Base-by-base conservation (phyloP, 2,329 filamentous ascomycete species). In the Phyllosticta ampelicida region DNA sequence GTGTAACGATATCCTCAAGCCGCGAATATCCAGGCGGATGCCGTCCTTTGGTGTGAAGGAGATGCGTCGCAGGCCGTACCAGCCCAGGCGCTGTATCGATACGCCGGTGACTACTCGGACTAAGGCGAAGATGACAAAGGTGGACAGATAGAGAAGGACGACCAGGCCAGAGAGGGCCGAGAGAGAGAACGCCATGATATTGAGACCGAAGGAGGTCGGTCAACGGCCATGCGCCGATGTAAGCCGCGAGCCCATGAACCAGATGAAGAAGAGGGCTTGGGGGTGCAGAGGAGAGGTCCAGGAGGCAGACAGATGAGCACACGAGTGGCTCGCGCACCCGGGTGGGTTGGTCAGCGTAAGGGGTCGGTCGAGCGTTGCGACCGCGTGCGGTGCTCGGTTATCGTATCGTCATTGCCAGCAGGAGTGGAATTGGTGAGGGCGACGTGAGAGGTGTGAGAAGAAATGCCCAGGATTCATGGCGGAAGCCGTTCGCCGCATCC, bases 31-130 rank as follows among this genome's bases (percentile, higher is more conserved):
- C 71, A 99, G 84, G 66, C 87, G 87, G 67, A 96, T 77, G 65
- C 94, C 94, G 81, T 96, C 90, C 72, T 82, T 86, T 26, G 90
- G 90, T 13, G 89, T 89, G 72, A 95, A 97, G 60, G 90, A 87
- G 62, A 99, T 86, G 65, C 92, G 87, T 63, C 92, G 86, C 64
- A 99, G 79, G 36, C 94, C 96, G 64, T 95, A 85, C 71, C 95
- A 95, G 62, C 94, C 94, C 65, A 99, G 83, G 65, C 94, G 85
- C 74, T 99, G 95, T 63, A 99, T 96, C 5, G 94, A 99, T 59
- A 99, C 79, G 61, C 94, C 94, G 36, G 92, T 97, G 61, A 92
- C 79, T 65, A 97, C 91, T 64, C 94, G 90, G 63, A 99, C 76
- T 65, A 97, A 82, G 67, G 94, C 94, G 72, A 99, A 96, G 60